Conservation (phyloP, 2,329 filamentous ascomycete genomes). For the Orbilia javanica region DNA sequence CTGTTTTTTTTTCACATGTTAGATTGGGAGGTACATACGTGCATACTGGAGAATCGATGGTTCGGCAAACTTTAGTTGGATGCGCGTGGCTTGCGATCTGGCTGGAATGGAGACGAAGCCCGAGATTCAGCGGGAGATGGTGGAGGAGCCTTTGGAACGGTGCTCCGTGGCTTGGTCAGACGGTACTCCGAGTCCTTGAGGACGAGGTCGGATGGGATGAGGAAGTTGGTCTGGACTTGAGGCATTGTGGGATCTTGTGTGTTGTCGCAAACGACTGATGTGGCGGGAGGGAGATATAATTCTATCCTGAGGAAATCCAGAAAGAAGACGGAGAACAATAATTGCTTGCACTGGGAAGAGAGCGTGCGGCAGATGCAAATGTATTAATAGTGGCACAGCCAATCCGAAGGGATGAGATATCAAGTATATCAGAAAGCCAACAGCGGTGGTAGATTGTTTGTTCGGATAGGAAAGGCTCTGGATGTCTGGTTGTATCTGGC, state of each 20-base stretch:
- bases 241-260: slow-evolving; percentile 49
- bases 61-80: slow-evolving; percentile 25
- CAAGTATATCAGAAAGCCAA: slow-evolving; percentile 17
- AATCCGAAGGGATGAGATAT: neutral
- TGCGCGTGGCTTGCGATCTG: slow-evolving; percentile 54
- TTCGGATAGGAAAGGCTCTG: slow-evolving; percentile 59
- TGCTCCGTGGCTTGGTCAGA: slow-evolving; percentile 50
- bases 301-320: neutral
- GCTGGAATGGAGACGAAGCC: slow-evolving; percentile 57
- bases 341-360: neutral
- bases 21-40: neutral
- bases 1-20: slow-evolving; percentile 4
- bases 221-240: slow-evolving; percentile 57
- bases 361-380: neutral
- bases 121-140: slow-evolving; percentile 57
- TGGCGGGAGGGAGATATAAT: neutral
- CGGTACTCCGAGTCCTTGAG: slow-evolving; percentile 58
- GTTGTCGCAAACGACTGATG: slow-evolving; percentile 34
- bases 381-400: neutral
- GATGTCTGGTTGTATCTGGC: slow-evolving; percentile 38
- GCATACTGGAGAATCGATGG: neutral
- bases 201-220: slow-evolving; percentile 59
- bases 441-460: slow-evolving; percentile 18
- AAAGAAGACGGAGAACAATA: neutral
- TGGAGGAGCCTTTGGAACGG: slow-evolving; percentile 54